Base-by-base conservation (phyloP, 1,284 basidiomycete species). In the Laetiporus sulphureus region DNA sequence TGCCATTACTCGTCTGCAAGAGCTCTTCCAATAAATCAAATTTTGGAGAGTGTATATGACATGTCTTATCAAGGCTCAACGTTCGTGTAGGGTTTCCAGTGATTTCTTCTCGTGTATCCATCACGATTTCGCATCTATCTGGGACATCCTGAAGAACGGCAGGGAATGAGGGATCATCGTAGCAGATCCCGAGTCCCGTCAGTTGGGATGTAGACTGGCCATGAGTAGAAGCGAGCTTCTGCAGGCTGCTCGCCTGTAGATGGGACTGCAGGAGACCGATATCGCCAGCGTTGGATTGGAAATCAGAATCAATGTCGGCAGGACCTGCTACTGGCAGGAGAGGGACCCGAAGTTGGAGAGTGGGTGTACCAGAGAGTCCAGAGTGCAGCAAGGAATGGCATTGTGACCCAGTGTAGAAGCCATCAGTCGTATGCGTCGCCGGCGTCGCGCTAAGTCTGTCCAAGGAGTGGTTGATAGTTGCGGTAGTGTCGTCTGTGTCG, bases 251-350 rank as follows among this genome's bases (percentile, higher is more conserved):
- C n/a, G n/a, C 20, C 23, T 39, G 42, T 13, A 41, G 1, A 4
- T 27, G 8, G n/a, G 37, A 16, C 3, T 23, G 37, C 0, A 33
- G 7, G 5, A 20, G 32, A n/a, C 57, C 53, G 34, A 18, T 15
- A n/a, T n/a, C n/a, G n/a, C 21, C 27, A 16, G 59, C 58, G 32
- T 62, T 67, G 4, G 64, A 60, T 47, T 71, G 67, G 32, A 67
- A 57, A 38, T 65, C 65, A 23, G 48, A 7, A 16, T 45, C 27
- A 18, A 44, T 36, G 5, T 34, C 38, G 3, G 41, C 19, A n/a
- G n/a, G n/a, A n/a, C n/a, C n/a, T 1, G 40, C 20, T 32, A 27
- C 23, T 33, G 44, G 27, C 3, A 53, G 43, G 5, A 51, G 40
- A 6, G 53, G 50, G 1, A 53, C 32, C 16, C 47, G 45, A n/a